phyloP scores from a whole-genome alignment of 768 basidiomycete genomes.

The Ramaria sp. region DNA sequence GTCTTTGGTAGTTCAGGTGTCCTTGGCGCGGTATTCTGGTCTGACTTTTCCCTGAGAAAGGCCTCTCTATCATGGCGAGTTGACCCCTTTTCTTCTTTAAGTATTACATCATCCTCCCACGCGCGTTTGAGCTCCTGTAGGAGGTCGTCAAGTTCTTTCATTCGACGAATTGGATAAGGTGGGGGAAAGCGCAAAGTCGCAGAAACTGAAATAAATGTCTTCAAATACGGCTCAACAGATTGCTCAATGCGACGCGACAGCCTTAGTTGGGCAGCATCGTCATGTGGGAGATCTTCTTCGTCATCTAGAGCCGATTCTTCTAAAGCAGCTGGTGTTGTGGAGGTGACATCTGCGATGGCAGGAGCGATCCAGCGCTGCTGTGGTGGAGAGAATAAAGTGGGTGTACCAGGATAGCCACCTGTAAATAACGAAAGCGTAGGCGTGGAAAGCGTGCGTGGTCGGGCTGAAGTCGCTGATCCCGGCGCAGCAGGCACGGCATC shows the following conservation, averaged over 20 bases:
- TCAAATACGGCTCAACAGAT: slow-evolving; percentile 73
- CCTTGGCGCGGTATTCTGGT: background rate
- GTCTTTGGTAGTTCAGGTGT: slow-evolving; percentile 4
- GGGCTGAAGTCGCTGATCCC: slow-evolving; percentile 2
- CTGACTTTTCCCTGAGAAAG: slow-evolving; percentile 23
- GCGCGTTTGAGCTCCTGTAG: slow-evolving; percentile 57
- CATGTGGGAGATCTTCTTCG: slow-evolving; percentile 42
- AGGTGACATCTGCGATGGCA: background rate
- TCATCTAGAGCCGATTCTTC: slow-evolving; percentile 30
- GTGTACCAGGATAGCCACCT: background rate
- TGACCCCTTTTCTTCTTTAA: slow-evolving; percentile 48
- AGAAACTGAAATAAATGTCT: slow-evolving; percentile 87
- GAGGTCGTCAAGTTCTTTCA: slow-evolving; percentile 81
- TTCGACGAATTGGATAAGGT: slow-evolving; percentile 75
- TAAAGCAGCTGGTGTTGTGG: slow-evolving; percentile 5
- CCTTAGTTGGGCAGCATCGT: slow-evolving; percentile 57
- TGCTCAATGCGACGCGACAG: slow-evolving; percentile 71
- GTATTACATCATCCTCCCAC: slow-evolving; percentile 82
- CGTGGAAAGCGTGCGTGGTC: slow-evolving; percentile 7
- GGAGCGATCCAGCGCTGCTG: slow-evolving; percentile 6
- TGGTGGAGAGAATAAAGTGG: slow-evolving; percentile 1
- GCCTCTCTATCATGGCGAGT: slow-evolving; percentile 8
- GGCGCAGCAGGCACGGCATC: slow-evolving; percentile 48
- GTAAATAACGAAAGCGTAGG: slow-evolving; percentile 10
- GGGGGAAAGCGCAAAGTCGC: slow-evolving; percentile 88